Conservation (phyloP, 1,139 yeast genomes). For the Pichia cactophila region DNA sequence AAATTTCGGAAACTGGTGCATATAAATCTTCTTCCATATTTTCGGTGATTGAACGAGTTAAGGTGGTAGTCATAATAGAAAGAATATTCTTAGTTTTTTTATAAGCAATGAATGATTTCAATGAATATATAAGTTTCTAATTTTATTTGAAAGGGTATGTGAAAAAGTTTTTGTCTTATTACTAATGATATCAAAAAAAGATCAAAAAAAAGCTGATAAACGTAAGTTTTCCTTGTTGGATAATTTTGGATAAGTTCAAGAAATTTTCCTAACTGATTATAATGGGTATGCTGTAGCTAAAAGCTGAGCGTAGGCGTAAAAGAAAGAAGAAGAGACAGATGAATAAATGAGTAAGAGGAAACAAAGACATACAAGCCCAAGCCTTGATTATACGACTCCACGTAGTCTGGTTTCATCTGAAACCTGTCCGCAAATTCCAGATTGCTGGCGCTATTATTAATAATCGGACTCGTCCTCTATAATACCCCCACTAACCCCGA, state of each 20-base stretch:
- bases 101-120: not conserved
- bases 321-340: not conserved
- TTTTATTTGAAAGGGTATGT: not conserved
- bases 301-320: not conserved
- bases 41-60: conserved; percentile 25
- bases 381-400: not conserved
- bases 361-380: too few species aligned
- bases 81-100: too few species aligned
- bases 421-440: not conserved
- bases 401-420: not conserved
- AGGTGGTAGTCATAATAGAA: conserved; percentile 20
- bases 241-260: too few species aligned
- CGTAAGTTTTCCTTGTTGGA: not conserved
- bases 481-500: too few species aligned
- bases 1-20: conserved; percentile 9
- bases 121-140: not conserved
- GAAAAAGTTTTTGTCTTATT: not conserved
- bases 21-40: conserved; percentile 26
- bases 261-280: not conserved
- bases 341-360: not conserved
- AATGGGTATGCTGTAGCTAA: not conserved
- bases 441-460: not conserved
- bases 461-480: too few species aligned
- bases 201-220: too few species aligned
- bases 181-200: not conserved